A percentile compares a stretch with the other conserved stretches of the same genome.
These are phyloP conservation scores for Carex myosuroides DNA, from an alignment of 176 grass and related monocot species.

Conservation along the genomic window DNA sequence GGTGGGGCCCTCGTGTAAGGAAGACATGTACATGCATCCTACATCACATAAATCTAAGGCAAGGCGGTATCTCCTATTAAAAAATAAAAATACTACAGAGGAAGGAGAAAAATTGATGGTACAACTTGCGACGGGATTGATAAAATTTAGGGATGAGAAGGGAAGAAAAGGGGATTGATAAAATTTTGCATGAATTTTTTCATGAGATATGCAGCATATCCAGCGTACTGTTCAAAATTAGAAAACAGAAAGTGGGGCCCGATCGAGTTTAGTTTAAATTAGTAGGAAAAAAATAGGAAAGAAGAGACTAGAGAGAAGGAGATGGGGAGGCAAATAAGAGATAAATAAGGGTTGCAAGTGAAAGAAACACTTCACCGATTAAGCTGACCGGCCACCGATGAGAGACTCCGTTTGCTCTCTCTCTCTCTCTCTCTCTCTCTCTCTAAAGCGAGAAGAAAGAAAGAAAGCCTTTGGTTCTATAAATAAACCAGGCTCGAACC, in stretches of 20 bases:
- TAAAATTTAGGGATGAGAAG: neutral
- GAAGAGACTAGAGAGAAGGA: neutral
- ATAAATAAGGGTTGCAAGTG: conserved; percentile 10
- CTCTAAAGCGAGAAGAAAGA: neutral
- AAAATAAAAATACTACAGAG: neutral
- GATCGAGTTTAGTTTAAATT: neutral
- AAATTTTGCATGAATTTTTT: neutral
- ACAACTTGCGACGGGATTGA: neutral
- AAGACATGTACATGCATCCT: conserved; percentile 7
- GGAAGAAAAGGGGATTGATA: neutral
- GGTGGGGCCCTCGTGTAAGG: neutral
- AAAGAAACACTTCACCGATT: conserved; percentile 21
- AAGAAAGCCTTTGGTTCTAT: neutral
- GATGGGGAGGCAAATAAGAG: neutral
- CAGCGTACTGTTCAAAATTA: neutral
- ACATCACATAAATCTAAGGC: conserved; percentile 18
- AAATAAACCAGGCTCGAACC: neutral
- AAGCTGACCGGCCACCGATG: neutral
- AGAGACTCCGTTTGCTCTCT: neutral
- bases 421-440: neutral
- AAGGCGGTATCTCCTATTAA: neutral
- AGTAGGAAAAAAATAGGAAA: neutral
- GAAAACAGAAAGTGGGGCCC: conserved; percentile 12
- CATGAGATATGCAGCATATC: neutral
- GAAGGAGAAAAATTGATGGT: neutral